Evolutionary conservation across 1,139 yeast species (phyloP).

Genomic region (Lodderomyces margitis): DNA sequence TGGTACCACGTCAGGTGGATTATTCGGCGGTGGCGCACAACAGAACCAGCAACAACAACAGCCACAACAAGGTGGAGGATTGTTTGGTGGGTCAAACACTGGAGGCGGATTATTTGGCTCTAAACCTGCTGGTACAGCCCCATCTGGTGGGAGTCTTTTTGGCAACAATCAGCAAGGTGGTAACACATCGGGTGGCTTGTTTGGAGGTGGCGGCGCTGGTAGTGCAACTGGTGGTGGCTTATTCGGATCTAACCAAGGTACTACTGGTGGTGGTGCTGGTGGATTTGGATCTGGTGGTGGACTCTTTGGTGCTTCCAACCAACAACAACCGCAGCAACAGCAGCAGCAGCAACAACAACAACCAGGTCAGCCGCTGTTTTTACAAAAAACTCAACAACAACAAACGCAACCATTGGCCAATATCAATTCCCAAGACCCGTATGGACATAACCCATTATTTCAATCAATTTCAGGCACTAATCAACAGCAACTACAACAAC

Average conservation of each 20-base stretch:
- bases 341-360: constrained; percentile 13
- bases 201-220: constrained; percentile 19
- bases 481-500: constrained; percentile 19
- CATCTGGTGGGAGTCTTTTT: constrained; percentile 29
- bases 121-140: constrained; percentile 16
- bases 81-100: constrained; percentile 4
- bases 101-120: constrained; percentile 36
- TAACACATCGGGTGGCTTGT: constrained; percentile 24
- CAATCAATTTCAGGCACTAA: constrained; percentile 34
- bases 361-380: constrained; percentile 16
- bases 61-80: constrained; percentile 9
- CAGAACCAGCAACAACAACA: constrained; percentile 7
- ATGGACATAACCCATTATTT: constrained; percentile 68
- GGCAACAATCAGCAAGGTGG: constrained; percentile 19
- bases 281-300: constrained; percentile 21
- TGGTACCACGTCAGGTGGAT: constrained; percentile 17
- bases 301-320: constrained; percentile 23
- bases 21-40: constrained; percentile 11
- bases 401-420: constrained; percentile 37
- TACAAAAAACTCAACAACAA: constrained; percentile 20
- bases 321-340: constrained; percentile 10
- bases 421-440: constrained; percentile 63
- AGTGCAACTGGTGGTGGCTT: constrained; percentile 19
- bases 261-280: constrained; percentile 10
- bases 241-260: constrained; percentile 20